phyloP scores from a whole-genome alignment of 805 yeast genomes.

The Ascoidea tarda region DNA sequence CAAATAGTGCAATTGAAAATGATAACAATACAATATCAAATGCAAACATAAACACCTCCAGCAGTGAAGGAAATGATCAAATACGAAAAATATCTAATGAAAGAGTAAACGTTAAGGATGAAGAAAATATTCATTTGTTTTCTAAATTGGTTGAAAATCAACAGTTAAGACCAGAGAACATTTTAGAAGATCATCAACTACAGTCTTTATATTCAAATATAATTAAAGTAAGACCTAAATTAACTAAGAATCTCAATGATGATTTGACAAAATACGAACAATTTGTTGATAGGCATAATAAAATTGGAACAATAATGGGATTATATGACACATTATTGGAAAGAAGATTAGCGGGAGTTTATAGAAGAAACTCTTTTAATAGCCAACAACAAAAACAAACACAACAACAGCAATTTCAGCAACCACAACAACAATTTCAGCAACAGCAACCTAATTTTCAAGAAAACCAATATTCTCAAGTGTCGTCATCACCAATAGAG shows the following conservation, averaged over 20 bases:
- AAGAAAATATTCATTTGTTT: slow-evolving; percentile 54
- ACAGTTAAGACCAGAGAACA: slow-evolving; percentile 15
- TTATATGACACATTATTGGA: slow-evolving; percentile 71
- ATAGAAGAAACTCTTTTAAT: slow-evolving; percentile 1
- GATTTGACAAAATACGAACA: slow-evolving; percentile 49
- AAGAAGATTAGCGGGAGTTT: slow-evolving; percentile 20
- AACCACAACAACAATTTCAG: neutral
- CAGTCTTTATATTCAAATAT: slow-evolving; percentile 47
- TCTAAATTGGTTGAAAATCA: slow-evolving; percentile 47
- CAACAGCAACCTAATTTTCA: neutral
- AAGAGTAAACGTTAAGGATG: slow-evolving; percentile 42
- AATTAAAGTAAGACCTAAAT: slow-evolving; percentile 50
- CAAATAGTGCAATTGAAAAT: neutral
- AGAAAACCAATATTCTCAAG: neutral
- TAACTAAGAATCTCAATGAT: slow-evolving; percentile 43
- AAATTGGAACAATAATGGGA: slow-evolving; percentile 60
- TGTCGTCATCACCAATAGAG: neutral
- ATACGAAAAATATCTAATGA: neutral
- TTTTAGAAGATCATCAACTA: slow-evolving; percentile 32
- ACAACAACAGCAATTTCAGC: slow-evolving; percentile 2
- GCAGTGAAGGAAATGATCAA: neutral
- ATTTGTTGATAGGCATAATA: slow-evolving; percentile 60
- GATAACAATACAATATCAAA: too few relatives aligned
- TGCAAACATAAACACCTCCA: neutral
- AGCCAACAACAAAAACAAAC: neutral